Base-by-base conservation (phyloP, 768 basidiomycete species). In the Macrocybe gigantea region DNA sequence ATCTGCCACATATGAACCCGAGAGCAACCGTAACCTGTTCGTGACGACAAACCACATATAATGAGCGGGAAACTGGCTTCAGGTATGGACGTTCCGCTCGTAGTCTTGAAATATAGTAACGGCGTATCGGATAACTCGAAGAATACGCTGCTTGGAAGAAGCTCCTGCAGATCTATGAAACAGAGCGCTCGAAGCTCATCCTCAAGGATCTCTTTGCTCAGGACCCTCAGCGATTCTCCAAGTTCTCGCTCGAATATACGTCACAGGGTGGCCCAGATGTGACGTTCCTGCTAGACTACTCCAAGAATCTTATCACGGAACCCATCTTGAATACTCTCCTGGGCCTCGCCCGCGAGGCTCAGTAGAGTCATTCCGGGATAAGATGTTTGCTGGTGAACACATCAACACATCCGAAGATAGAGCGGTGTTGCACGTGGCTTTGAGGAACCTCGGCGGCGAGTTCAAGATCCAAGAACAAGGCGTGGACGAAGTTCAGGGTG, bases 341-440 rank as follows among this genome's bases (percentile, higher is more conserved):
- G 55, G 64, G 73, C 10, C 83, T 99, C 49, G 91, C 83, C 29
- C 77, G 80, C 50, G 95, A 98, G 67, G 93, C 94, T 31, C 69
- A 80, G 80, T 98, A 48, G 93, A 96, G 77, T 61, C 74, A 14
- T 81, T 77, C 63, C 81, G 94, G 45, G 88, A 97, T 66, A 83
- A 82, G 68, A 96, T 98, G 93, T 97, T 95, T 63, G 67, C 85
- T 1, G 95, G 96, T 39, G 83, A 88, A 64, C 96, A 96, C 67
- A 97, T 98, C 78, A 98, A 98, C 74, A 98, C 94, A 12, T 94
- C 93, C 15, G 96, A 98, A 66, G 94, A 91, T 61, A 92, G 96
- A 47, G 91, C 96, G 2, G 96, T 98, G 5, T 79, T 99, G 2
- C 96, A 99, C 66, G 74, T 97, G 50, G 95, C 96, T 5, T 79